Conservation (phyloP, 768 basidiomycete genomes). For the Candolleomyces efflorescens region DNA sequence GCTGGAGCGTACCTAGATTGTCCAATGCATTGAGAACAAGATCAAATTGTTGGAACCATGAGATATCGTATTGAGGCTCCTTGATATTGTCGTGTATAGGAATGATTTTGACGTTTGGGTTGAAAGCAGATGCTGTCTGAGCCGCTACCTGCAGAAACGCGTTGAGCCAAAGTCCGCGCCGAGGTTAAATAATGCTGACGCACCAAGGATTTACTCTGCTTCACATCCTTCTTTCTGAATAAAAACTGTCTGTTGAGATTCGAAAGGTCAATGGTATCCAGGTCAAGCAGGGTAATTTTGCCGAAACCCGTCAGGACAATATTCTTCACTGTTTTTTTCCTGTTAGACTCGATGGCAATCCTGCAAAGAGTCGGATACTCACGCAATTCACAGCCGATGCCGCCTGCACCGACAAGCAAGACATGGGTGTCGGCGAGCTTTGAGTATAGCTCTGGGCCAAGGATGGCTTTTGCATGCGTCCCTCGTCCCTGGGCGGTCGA, state of each 20-base stretch:
- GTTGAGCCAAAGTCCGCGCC: neutral
- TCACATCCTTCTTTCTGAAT: constrained; percentile 95
- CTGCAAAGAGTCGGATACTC: constrained; percentile 22
- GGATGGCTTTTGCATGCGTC: constrained; percentile 68
- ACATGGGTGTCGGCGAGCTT: constrained; percentile 64
- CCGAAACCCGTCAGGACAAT: constrained; percentile 91
- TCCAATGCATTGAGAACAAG: constrained; percentile 95
- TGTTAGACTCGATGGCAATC: neutral
- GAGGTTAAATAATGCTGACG: constrained; percentile 13
- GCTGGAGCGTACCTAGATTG: constrained; percentile 72
- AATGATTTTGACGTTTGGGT: constrained; percentile 80
- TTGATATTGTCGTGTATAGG: constrained; percentile 97
- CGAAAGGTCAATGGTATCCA: constrained; percentile 98
- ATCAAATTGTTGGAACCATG: constrained; percentile 89
- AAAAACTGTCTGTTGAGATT: constrained; percentile 97
- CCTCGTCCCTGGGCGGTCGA: constrained; percentile 47
- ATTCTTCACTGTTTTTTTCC: constrained; percentile 73
- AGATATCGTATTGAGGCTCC: constrained; percentile 81
- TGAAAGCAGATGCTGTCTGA: constrained; percentile 77
- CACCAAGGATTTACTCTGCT: constrained; percentile 92
- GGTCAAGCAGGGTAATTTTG: constrained; percentile 86
- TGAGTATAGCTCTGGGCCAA: constrained; percentile 67
- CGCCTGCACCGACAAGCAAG: constrained; percentile 91
- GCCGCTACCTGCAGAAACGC: constrained; percentile 60
- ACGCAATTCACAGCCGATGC: constrained; percentile 97